Evolutionary conservation across 768 basidiomycete species (phyloP), one percentile per base, ranked within the genome.

Genomic region (Boletus reticuloceps): DNA sequence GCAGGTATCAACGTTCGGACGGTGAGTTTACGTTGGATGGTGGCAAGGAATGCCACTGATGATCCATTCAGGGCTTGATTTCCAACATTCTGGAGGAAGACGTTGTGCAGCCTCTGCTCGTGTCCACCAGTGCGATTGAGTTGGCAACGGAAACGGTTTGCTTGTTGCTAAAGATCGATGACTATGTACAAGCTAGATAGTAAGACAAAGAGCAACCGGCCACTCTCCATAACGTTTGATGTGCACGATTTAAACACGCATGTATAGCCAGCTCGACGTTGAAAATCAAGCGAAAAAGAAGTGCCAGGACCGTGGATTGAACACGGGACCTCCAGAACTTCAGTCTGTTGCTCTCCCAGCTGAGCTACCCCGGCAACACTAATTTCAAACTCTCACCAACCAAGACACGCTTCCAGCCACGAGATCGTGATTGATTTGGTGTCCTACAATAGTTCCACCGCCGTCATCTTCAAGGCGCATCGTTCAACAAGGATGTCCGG

Each of bases 1-100:
- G 95, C 97, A 27, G 97, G 97, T 32, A 98, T 99, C 74, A 99
- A 98, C 71, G 94, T 99, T 59, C 86, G 96, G 64, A 98, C 95
- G 79, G 94, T 93, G 64, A 41, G 82, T 69, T 46, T 34, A 22
- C 9, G 17, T 45, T 50, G 10, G 29, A 7, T 49, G 11, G 41
- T 31, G 22, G 17, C 5, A 14, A 36, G 9, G 39, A 46, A 34
- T 50, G 20, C 44, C 32, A 43, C 27, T 63, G 20, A 71, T 29
- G 45, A 34, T 39, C 16, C 37, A 47, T 46, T 31, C 61, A 95
- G 93, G 96, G 97, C 13, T 79, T 96, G 64, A 96, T 99, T 64
- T 95, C 93, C 25, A 97, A 99, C 74, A 98, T 99, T 59, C 69
- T 96, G 32, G 96, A 98, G 70, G 97, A 99, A 72, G 93, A 97